Evolutionary conservation across 495 filamentous ascomycete genomes (phyloP).

Genomic region (Aspergillus mulundensis): DNA sequence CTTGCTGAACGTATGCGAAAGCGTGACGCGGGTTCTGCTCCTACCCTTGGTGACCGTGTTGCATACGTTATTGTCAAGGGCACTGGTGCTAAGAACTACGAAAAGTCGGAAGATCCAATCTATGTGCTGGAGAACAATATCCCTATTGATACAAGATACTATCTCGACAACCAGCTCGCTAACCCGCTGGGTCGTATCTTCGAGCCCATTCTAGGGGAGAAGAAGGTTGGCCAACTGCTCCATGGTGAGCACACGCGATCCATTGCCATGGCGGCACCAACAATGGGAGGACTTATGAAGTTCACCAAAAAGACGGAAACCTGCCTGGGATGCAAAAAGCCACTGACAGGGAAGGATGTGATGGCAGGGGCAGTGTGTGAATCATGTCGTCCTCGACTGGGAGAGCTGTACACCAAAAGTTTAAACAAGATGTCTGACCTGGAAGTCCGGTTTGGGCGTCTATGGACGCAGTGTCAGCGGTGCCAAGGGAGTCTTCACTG

Average conservation of each 20-base stretch:
- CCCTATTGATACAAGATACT: conserved; percentile 98
- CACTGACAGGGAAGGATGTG: conserved; percentile 73
- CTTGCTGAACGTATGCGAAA: conserved; percentile 94
- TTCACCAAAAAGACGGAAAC: conserved; percentile 96
- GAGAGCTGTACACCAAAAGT: conserved; percentile 91
- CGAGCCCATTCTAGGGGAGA: conserved; percentile 92
- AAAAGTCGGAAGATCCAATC: conserved; percentile 92
- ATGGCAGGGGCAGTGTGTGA: conserved; percentile 81
- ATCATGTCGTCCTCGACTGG: conserved; percentile 76
- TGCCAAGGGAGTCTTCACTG: conserved; percentile 97
- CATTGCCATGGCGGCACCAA: conserved; percentile 85
- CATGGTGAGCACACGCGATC: conserved; percentile 89
- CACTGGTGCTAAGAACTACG: conserved; percentile 84
- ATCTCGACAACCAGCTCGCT: conserved; percentile 95
- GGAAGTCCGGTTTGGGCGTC: conserved; percentile 83
- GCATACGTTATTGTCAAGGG: conserved; percentile 98
- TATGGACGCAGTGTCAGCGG: conserved; percentile 98
- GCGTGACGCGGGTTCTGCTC: conserved; percentile 90
- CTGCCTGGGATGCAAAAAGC: conserved; percentile 98
- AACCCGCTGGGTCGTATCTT: conserved; percentile 95
- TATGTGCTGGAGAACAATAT: conserved; percentile 97
- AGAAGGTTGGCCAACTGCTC: conserved; percentile 75
- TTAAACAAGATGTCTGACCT: conserved; percentile 82
- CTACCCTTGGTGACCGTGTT: conserved; percentile 91
- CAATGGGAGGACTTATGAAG: conserved; percentile 92